A percentile compares a stretch with the other conserved stretches of the same genome.
Conservation (phyloP, 805 yeast genomes). For the Myxozyma udenii region DNA sequence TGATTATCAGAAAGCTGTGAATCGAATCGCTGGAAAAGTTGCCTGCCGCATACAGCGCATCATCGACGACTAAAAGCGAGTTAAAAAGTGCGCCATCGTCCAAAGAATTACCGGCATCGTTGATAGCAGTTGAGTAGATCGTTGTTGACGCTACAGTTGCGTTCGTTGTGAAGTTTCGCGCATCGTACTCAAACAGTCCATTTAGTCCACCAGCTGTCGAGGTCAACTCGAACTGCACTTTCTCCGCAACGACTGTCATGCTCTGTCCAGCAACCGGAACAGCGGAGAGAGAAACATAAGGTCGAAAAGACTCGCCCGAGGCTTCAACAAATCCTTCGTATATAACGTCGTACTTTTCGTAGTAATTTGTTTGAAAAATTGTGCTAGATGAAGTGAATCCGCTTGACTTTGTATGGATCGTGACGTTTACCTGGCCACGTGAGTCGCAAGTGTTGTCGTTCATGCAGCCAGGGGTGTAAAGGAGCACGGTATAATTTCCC, state of each 20-base stretch:
- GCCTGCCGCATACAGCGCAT: slow-evolving; percentile 50
- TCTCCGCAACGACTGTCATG: slow-evolving; percentile 30
- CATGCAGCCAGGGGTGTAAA: slow-evolving; percentile 86
- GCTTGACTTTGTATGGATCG: slow-evolving; percentile 54
- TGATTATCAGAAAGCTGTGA: slow-evolving; percentile 39
- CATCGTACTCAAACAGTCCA: slow-evolving; percentile 80
- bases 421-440: slow-evolving; percentile 77
- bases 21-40: slow-evolving; percentile 45
- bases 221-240: slow-evolving; percentile 32
- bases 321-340: slow-evolving; percentile 66
- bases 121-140: slow-evolving; percentile 52
- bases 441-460: slow-evolving; percentile 61
- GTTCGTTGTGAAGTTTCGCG: slow-evolving; percentile 60
- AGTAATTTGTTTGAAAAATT: slow-evolving; percentile 76
- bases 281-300: slow-evolving; percentile 44
- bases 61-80: slow-evolving; percentile 37
- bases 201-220: slow-evolving; percentile 45
- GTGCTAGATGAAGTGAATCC: slow-evolving; percentile 42
- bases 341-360: slow-evolving; percentile 74
- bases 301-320: slow-evolving; percentile 37
- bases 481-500: slow-evolving; percentile 68
- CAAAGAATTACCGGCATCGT: slow-evolving; percentile 39
- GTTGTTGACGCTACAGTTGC: slow-evolving; percentile 32
- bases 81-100: slow-evolving; percentile 45
- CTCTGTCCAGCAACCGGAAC: slow-evolving; percentile 38